These are phyloP conservation scores for Ambrosia trifida DNA, from an alignment of 129 eudicot species.

Conservation along the genomic window DNA sequence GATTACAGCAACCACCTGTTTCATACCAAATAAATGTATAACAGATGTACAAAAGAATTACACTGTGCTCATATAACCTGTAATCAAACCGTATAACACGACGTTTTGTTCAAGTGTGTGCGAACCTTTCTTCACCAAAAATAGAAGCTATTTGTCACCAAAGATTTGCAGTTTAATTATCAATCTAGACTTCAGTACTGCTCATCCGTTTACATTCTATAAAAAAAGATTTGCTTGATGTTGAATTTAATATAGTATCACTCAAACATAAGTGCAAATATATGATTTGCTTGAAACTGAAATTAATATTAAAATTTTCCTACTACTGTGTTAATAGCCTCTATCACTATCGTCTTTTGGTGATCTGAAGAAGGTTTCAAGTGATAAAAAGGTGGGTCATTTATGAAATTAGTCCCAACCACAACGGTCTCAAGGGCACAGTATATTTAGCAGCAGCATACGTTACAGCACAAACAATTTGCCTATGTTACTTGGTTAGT, in stretches of 20 bases:
- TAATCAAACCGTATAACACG: constrained; percentile 11
- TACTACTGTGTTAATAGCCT: background rate
- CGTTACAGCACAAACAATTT: background rate
- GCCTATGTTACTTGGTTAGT: background rate
- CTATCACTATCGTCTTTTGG: background rate
- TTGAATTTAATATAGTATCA: background rate
- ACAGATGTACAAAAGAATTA: background rate
- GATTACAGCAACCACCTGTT: constrained; percentile 84
- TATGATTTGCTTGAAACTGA: background rate
- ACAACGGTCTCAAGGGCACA: background rate
- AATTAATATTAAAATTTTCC: background rate
- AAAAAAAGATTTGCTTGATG: background rate
- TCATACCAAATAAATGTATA: constrained; percentile 11
- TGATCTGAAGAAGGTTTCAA: background rate
- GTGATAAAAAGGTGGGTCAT: background rate
- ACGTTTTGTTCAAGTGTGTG: constrained; percentile 1
- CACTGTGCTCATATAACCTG: constrained; percentile 12
- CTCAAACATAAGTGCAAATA: background rate
- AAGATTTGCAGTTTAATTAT: background rate
- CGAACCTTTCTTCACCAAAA: background rate
- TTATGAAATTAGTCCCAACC: background rate
- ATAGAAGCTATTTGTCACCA: background rate
- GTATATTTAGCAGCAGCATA: constrained; percentile 3
- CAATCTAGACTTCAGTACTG: background rate
- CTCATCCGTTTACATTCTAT: constrained; percentile 2